Conservation (phyloP, 805 yeast species). For the Ascoidea rubescens region DNA sequence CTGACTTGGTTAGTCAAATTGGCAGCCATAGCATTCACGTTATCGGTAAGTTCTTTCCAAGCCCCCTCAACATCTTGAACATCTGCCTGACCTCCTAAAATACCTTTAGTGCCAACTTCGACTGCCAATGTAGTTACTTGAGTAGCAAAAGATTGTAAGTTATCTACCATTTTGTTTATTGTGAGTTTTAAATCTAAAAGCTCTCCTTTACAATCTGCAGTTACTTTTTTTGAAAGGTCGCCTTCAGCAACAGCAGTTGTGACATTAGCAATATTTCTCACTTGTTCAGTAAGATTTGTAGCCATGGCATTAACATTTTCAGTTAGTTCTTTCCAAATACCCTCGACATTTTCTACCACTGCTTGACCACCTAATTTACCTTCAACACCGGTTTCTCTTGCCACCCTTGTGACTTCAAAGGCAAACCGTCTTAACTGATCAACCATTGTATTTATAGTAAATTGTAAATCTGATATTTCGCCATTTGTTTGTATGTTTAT, state of each 20-base stretch:
- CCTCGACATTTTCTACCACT: constrained; percentile 67
- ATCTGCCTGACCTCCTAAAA: constrained; percentile 80
- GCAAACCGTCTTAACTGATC: constrained; percentile 80
- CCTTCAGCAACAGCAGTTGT: constrained; percentile 86
- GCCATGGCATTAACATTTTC: constrained; percentile 92
- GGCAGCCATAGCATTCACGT: constrained; percentile 60
- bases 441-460: constrained; percentile 82
- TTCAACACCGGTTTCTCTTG: constrained; percentile 81
- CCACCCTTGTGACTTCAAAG: constrained; percentile 77
- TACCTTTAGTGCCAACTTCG: constrained; percentile 89
- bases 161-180: constrained; percentile 83
- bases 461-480: constrained; percentile 70
- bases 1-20: constrained; percentile 20
- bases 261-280: constrained; percentile 75
- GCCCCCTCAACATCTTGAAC: constrained; percentile 78
- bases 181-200: constrained; percentile 68
- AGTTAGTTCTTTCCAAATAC: constrained; percentile 80
- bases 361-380: constrained; percentile 86
- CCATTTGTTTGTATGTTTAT: constrained; percentile 87
- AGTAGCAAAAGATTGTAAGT: constrained; percentile 64
- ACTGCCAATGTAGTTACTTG: constrained; percentile 82
- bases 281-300: constrained; percentile 72
- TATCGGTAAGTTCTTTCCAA: constrained; percentile 76
- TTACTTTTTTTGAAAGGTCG: constrained; percentile 69
- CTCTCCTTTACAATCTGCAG: constrained; percentile 64